Conservation (phyloP, 225 moss, liverwort and hornwort genomes). For the Pseudisothecium myosuroides region DNA sequence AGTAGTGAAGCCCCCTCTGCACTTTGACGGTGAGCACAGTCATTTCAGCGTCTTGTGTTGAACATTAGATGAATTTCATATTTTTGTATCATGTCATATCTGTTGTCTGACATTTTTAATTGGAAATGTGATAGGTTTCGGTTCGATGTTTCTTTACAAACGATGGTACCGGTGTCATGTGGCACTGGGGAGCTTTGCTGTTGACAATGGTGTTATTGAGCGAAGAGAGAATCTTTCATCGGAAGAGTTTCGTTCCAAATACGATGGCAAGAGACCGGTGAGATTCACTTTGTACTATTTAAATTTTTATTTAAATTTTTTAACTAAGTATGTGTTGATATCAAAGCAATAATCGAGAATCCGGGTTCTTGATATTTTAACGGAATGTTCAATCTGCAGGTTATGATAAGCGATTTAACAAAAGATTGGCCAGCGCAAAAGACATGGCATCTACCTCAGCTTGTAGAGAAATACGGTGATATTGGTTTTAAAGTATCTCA, state of each 20-base stretch:
- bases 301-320: background rate
- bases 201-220: slow-evolving; percentile 64
- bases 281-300: slow-evolving; percentile 1
- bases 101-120: background rate
- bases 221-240: slow-evolving; percentile 38
- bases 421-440: slow-evolving; percentile 72
- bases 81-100: background rate
- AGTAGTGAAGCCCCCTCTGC: slow-evolving; percentile 36
- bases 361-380: background rate
- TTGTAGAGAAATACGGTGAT: slow-evolving; percentile 68
- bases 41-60: background rate
- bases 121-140: slow-evolving; percentile 46
- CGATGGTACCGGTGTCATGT: slow-evolving; percentile 94
- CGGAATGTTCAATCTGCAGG: slow-evolving; percentile 23
- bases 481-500: slow-evolving; percentile 77
- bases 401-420: slow-evolving; percentile 69
- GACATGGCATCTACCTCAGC: slow-evolving; percentile 58
- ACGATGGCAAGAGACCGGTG: slow-evolving; percentile 94
- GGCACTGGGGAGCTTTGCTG: slow-evolving; percentile 57
- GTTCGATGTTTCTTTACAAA: slow-evolving; percentile 73
- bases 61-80: background rate
- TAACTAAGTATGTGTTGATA: background rate
- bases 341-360: background rate
- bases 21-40: slow-evolving; percentile 56
- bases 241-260: slow-evolving; percentile 54